These are phyloP conservation scores for Echeveria elegans DNA, from an alignment of 164 flowering plant species.

Conservation along the genomic window DNA sequence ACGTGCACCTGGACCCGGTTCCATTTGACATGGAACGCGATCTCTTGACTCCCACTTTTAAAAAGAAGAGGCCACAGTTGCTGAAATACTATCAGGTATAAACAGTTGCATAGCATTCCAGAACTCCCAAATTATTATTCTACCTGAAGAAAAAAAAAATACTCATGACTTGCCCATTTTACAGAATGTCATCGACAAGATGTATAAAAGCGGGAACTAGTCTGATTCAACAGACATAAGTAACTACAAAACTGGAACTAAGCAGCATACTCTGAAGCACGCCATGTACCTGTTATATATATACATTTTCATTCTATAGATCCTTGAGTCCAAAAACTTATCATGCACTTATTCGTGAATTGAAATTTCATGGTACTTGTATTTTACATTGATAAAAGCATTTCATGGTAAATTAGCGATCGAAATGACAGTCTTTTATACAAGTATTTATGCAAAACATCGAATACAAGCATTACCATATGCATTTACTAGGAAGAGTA, in stretches of 20 bases:
- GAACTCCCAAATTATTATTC: not conserved
- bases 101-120: not conserved
- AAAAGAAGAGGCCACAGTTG: constrained; percentile 96
- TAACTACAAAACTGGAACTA: not conserved
- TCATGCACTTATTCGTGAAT: not conserved
- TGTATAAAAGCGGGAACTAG: constrained; percentile 4
- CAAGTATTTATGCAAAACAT: no score
- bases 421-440: no score
- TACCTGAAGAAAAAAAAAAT: not conserved
- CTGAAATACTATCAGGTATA: constrained; percentile 88
- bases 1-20: constrained; percentile 79
- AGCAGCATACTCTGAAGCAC: not conserved
- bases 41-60: constrained; percentile 89
- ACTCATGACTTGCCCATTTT: not conserved
- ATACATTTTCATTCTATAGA: not conserved
- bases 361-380: not conserved
- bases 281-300: not conserved
- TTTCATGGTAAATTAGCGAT: no score
- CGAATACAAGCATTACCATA: no score
- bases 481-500: no score
- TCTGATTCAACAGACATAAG: not conserved
- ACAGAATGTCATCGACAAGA: constrained; percentile 5
- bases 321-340: not conserved
- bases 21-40: constrained; percentile 96
- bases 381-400: no score